These are phyloP conservation scores for Postia placenta DNA, from an alignment of 768 basidiomycete species.

Conservation along the genomic window DNA sequence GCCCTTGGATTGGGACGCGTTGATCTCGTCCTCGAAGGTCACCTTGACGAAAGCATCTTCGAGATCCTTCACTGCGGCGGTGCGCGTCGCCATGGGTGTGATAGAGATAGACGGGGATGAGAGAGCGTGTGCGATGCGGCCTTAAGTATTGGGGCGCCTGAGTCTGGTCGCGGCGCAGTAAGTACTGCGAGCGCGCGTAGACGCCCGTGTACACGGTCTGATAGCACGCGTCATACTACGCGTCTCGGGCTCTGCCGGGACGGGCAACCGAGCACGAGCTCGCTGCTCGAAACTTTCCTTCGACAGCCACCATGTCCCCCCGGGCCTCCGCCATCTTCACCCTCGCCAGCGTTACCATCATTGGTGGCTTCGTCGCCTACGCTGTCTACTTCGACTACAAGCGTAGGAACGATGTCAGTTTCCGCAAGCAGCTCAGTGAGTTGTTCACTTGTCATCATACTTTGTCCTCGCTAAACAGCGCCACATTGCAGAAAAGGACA, in stretches of 20 bases:
- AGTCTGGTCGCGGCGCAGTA: too few relatives aligned
- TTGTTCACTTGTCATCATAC: constrained; percentile 19
- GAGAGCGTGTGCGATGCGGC: too few relatives aligned
- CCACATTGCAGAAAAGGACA: constrained; percentile 70
- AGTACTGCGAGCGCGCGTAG: too few relatives aligned
- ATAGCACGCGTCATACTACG: too few relatives aligned
- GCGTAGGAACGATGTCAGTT: constrained; percentile 79
- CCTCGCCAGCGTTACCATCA: constrained; percentile 41
- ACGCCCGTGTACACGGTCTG: background rate
- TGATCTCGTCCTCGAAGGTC: constrained; percentile 30
- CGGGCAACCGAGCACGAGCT: constrained; percentile 3
- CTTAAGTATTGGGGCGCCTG: too few relatives aligned
- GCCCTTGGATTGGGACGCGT: background rate
- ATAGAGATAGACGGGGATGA: background rate
- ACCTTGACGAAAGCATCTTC: constrained; percentile 42
- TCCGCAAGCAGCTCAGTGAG: constrained; percentile 86
- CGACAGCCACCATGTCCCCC: constrained; percentile 20
- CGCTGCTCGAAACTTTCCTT: constrained; percentile 13
- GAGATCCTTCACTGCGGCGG: constrained; percentile 11
- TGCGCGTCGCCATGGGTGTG: background rate
- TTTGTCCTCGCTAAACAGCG: background rate
- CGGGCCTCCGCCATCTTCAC: constrained; percentile 35
- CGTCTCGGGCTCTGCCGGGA: constrained; percentile 8
- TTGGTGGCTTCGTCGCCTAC: constrained; percentile 60
- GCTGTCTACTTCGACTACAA: constrained; percentile 93